These are phyloP conservation scores for Alternaria ventricosa DNA, from an alignment of 2,329 filamentous ascomycete species.

Conservation along the genomic window DNA sequence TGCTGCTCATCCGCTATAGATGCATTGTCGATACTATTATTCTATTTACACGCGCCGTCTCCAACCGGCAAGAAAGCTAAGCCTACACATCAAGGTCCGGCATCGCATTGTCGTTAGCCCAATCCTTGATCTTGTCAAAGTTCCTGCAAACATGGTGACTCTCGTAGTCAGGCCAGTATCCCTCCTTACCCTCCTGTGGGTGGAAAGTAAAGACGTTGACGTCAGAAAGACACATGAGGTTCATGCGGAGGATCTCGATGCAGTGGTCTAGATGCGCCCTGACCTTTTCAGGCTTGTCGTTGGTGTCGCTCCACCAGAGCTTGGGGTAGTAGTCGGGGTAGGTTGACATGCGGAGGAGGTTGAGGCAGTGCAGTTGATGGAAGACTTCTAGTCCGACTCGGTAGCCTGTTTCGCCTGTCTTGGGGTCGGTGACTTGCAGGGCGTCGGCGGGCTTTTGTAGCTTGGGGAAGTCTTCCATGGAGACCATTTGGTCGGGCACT, in stretches of 20 bases:
- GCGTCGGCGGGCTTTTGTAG: slow-evolving; percentile 61
- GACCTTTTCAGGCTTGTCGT: slow-evolving; percentile 38
- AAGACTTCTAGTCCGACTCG: slow-evolving; percentile 66
- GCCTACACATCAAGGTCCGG: slow-evolving; percentile 30
- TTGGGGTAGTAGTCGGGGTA: slow-evolving; percentile 43
- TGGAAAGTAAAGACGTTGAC: slow-evolving; percentile 46
- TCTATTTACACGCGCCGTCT: not conserved
- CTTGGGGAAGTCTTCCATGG: slow-evolving; percentile 59
- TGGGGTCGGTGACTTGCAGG: slow-evolving; percentile 63
- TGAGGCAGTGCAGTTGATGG: slow-evolving; percentile 55
- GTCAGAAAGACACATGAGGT: slow-evolving; percentile 45
- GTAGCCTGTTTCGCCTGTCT: slow-evolving; percentile 64
- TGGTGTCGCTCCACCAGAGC: slow-evolving; percentile 35
- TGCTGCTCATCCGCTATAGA: not conserved
- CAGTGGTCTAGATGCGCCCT: slow-evolving; percentile 43
- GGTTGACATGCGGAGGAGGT: slow-evolving; percentile 43
- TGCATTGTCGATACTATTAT: not conserved
- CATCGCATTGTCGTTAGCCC: slow-evolving; percentile 43
- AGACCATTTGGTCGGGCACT: slow-evolving; percentile 69
- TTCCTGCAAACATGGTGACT: slow-evolving; percentile 42
- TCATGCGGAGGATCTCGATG: slow-evolving; percentile 47
- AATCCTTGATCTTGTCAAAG: slow-evolving; percentile 42
- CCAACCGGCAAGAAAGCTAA: not conserved
- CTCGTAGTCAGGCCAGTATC: slow-evolving; percentile 42
- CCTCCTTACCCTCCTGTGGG: slow-evolving; percentile 25